A percentile compares a stretch with the other conserved stretches of the same genome.
Conservation (phyloP, 1,284 basidiomycete genomes). For the Fereydounia khargensis region DNA sequence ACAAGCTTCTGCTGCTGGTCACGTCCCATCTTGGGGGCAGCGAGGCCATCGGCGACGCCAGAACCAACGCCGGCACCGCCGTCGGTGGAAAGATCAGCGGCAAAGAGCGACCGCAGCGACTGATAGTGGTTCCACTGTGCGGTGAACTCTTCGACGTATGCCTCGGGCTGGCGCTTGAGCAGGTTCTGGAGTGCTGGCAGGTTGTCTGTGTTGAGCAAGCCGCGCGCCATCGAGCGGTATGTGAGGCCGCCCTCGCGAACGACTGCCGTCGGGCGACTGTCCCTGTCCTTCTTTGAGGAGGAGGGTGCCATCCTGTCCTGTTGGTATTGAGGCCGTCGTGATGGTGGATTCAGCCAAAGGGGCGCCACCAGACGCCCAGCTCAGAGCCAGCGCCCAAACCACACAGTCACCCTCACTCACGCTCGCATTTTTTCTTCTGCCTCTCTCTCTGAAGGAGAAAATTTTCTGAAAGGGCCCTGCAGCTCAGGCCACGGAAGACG, state of each 20-base stretch:
- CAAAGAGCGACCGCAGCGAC: constrained; percentile 79
- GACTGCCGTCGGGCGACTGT: no score
- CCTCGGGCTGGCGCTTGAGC: constrained; percentile 83
- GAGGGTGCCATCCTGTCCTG: constrained; percentile 13
- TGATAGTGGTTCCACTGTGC: constrained; percentile 98
- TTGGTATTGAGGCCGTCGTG: neutral
- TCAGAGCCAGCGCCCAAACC: no score
- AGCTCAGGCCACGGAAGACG: no score
- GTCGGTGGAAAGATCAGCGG: constrained; percentile 29
- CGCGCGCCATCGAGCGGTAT: constrained; percentile 50
- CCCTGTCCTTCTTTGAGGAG: no score
- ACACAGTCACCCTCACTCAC: no score
- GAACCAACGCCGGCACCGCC: neutral
- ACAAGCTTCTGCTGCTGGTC: constrained; percentile 49
- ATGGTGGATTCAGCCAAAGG: neutral
- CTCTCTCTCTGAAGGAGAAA: no score
- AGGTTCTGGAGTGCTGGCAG: constrained; percentile 81
- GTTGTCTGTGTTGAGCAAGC: constrained; percentile 59
- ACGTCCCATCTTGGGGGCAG: constrained; percentile 24
- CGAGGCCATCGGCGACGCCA: neutral
- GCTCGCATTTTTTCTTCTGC: no score
- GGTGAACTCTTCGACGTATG: constrained; percentile 94
- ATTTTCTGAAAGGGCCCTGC: no score
- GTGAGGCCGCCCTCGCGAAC: constrained; percentile 45
- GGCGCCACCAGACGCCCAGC: no score